Evolutionary conservation across 2,329 filamentous ascomycete genomes (phyloP), one percentile per base, ranked within the genome.

Genomic region (Colletotrichum australisinense): DNA sequence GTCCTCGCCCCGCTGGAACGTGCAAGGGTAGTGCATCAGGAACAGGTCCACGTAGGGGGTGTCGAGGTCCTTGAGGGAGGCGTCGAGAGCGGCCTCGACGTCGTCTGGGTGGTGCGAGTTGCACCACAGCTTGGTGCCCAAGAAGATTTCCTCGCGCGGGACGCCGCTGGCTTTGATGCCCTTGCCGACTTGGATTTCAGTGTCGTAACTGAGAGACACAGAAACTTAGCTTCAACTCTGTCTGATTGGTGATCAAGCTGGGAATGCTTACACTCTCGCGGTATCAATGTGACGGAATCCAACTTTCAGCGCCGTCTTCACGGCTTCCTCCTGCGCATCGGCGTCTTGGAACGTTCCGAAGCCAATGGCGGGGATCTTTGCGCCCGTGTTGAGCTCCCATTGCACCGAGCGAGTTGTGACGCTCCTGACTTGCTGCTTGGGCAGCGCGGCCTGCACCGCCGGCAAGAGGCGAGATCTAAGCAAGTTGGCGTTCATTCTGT

Each of bases 241-340:
- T 28, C 3, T 19, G 9, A 8, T 16, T 46, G 11, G 38, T 52
- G 38, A 49, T 19, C 2, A 22, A 12, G 49, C 38, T 19, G 9
- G 28, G 14, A 5, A 19, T 12, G 6, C 19, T 26, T 55, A 26
- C 52, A 78, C 74, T 11, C 67, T 64, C 5, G 78, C 76, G 3
- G 80, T 83, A 55, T 84, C 82, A 55, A 85, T 83, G 5, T 80
- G 79, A 1, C 83, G 79, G 56, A 79, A 76, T 1, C 83, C 82
- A 3, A 75, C 74, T n/a, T 79, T 76, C 26, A 84, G 72, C 6
- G 78, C 79, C 8, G 63, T 56, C 14, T 30, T 62, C 2, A 80
- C 79, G 9, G 77, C 76, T 5, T 74, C 46, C 70, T 79, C 77
- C 28, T 80, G 79, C 0, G 76, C 76, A 63, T 79, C 78, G 1